These are phyloP conservation scores for Cystobasidium onofrii DNA, from an alignment of 768 basidiomycete species.

Conservation along the genomic window DNA sequence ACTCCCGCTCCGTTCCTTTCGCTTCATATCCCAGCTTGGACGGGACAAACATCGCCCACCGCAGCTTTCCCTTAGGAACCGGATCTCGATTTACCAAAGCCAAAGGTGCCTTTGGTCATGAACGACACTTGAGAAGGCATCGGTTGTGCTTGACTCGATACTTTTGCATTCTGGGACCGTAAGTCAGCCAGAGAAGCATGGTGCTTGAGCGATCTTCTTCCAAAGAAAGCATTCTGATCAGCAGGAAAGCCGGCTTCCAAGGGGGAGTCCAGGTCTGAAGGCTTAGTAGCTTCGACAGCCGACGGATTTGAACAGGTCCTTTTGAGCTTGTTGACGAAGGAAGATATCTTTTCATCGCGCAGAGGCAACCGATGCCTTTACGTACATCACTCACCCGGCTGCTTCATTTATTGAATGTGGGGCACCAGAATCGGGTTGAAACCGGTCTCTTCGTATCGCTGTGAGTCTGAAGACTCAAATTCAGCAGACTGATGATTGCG, in stretches of 20 bases:
- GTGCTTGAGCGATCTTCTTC: conserved; percentile 10
- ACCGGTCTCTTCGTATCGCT: too few relatives aligned
- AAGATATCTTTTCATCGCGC: too few relatives aligned
- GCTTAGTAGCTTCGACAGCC: not conserved
- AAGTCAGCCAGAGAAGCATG: conserved; percentile 17
- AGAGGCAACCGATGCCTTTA: too few relatives aligned
- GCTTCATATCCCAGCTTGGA: too few relatives aligned
- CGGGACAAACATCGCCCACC: too few relatives aligned
- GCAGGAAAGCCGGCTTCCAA: not conserved
- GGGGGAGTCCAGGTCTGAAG: not conserved
- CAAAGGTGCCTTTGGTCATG: not conserved
- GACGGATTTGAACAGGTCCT: not conserved
- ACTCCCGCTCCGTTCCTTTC: too few relatives aligned
- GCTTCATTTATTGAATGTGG: too few relatives aligned
- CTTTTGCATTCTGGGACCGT: not conserved
- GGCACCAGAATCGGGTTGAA: too few relatives aligned
- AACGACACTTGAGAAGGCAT: not conserved
- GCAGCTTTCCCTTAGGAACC: not conserved
- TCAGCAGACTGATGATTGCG: too few relatives aligned
- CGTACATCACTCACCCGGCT: too few relatives aligned
- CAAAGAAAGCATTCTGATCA: not conserved
- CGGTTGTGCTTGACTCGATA: not conserved
- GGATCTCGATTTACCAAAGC: not conserved
- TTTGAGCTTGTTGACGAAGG: not conserved
- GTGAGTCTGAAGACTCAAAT: too few relatives aligned